Percentiles rank a stretch among this genome's conserved stretches.
Evolutionary conservation across 75 land plant genomes (phyloP).

Genomic region (Sequoia sempervirens): DNA sequence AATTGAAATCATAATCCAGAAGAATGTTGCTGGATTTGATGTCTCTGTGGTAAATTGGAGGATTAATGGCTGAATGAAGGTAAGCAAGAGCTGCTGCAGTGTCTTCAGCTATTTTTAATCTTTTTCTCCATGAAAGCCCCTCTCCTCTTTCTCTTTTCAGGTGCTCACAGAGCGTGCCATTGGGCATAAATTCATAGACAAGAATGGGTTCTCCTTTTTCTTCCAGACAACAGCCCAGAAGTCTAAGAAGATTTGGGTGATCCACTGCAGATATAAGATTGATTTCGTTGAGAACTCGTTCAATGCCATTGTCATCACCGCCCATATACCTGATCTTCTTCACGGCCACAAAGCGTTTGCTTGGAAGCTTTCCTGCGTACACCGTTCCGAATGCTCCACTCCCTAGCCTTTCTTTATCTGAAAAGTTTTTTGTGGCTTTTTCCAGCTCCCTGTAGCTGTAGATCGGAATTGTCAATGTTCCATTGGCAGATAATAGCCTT

Average conservation of each 20-base stretch:
- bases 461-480: constrained; percentile 2
- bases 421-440: constrained; percentile 23
- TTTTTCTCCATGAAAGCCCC: constrained; percentile 19
- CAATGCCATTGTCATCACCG: constrained; percentile 15
- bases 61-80: constrained; percentile 19
- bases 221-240: constrained; percentile 27
- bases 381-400: constrained; percentile 40
- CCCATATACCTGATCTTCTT: constrained; percentile 29
- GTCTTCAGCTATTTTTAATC: constrained; percentile 21
- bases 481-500: neutral
- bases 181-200: constrained; percentile 32
- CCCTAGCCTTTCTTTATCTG: constrained; percentile 18
- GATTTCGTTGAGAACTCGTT: constrained; percentile 22
- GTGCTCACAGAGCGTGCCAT: constrained; percentile 26
- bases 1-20: constrained; percentile 21
- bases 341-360: constrained; percentile 27
- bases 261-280: constrained; percentile 20
- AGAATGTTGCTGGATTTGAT: constrained; percentile 36
- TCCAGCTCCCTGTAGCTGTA: constrained; percentile 26
- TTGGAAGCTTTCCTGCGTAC: constrained; percentile 21
- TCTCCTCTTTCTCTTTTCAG: constrained; percentile 16
- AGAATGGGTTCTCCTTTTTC: constrained; percentile 16
- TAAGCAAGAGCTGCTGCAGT: constrained; percentile 22
- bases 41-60: constrained; percentile 31
- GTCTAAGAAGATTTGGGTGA: constrained; percentile 22